These are phyloP conservation scores for Leccinum imitatum DNA, from an alignment of 768 basidiomycete genomes.

Conservation along the genomic window DNA sequence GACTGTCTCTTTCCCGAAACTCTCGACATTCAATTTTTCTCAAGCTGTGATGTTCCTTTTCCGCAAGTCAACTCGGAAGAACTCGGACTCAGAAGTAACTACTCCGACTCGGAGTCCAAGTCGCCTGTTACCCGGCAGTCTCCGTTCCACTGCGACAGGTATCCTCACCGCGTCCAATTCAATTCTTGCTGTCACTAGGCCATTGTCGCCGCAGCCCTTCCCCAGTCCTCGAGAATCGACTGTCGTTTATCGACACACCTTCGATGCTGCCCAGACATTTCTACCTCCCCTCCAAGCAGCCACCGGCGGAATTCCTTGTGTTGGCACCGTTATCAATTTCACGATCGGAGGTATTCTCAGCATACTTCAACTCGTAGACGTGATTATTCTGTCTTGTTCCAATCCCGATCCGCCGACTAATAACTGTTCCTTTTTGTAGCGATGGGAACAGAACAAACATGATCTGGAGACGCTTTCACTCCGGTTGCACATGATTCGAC, in stretches of 20 bases:
- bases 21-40: no score
- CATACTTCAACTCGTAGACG: constrained; percentile 6
- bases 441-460: constrained; percentile 5
- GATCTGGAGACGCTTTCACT: not conserved
- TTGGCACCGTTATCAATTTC: constrained; percentile 2
- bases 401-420: not conserved
- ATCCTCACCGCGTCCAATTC: not conserved
- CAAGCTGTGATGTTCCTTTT: no score
- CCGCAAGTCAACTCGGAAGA: no score
- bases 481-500: not conserved
- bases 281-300: constrained; percentile 2
- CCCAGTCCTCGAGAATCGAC: not conserved
- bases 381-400: not conserved
- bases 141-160: not conserved
- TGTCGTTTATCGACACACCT: not conserved
- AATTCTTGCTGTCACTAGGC: not conserved
- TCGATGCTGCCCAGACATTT: constrained; percentile 1
- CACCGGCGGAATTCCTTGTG: not conserved
- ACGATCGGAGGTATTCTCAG: not conserved
- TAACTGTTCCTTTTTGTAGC: not conserved
- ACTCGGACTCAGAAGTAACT: no score
- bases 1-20: no score
- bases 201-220: not conserved
- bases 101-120: no score
- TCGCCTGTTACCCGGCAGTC: not conserved